A percentile compares a stretch with the other conserved stretches of the same genome.
phyloP scores from a whole-genome alignment of 2,329 filamentous ascomycete species.

The Neurospora sp. region DNA sequence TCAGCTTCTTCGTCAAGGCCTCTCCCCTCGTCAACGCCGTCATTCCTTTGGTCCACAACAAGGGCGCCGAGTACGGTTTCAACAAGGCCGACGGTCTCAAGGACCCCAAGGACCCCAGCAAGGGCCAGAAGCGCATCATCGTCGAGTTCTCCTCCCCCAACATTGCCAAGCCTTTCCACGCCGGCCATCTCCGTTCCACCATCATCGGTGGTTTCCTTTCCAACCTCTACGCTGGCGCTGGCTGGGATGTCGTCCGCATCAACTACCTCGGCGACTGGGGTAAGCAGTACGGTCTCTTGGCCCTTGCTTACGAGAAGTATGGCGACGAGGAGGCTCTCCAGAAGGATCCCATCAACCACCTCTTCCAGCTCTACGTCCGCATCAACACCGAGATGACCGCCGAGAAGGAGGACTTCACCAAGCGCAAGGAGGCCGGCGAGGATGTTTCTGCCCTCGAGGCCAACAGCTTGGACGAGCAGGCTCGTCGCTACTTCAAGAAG shows the following conservation, averaged over 20 bases:
- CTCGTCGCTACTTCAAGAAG: conserved; percentile 60
- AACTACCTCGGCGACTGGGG: conserved; percentile 79
- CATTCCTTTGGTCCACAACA: conserved; percentile 58
- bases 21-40: conserved; percentile 54
- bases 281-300: conserved; percentile 64
- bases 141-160: conserved; percentile 81
- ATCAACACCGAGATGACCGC: conserved; percentile 58
- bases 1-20: conserved; percentile 75
- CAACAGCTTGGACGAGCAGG: conserved; percentile 60
- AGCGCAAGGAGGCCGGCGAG: conserved; percentile 41
- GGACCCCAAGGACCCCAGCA: conserved; percentile 49
- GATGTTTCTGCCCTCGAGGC: conserved; percentile 39
- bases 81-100: conserved; percentile 50
- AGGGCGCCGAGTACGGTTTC: conserved; percentile 52
- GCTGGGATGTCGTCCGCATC: conserved; percentile 64
- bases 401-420: conserved; percentile 57
- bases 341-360: conserved; percentile 68
- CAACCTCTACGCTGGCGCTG: conserved; percentile 59
- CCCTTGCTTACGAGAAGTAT: conserved; percentile 65
- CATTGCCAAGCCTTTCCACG: conserved; percentile 78
- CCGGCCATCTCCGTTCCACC: conserved; percentile 65
- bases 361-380: conserved; percentile 73
- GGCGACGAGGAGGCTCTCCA: conserved; percentile 62
- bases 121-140: conserved; percentile 56
- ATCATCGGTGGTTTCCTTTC: conserved; percentile 71